Percentiles rank a stretch among this genome's conserved stretches.
phyloP scores from a whole-genome alignment of 306 rosid genomes.

The Sechiopsis laciniata region DNA sequence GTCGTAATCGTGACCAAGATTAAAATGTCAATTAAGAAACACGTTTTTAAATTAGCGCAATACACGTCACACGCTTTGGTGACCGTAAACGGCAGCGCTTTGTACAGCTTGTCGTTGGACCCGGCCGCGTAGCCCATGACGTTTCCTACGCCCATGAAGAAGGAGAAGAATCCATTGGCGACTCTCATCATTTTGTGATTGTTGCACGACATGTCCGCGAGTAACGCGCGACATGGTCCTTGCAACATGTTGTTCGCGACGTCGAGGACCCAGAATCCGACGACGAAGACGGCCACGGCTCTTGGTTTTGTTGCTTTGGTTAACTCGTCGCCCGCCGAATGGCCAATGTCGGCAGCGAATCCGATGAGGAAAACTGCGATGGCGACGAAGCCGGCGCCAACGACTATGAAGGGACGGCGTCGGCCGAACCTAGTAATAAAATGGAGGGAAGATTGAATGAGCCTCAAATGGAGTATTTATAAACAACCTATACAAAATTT shows the following conservation, averaged over 20 bases:
- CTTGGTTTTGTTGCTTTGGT: constrained; percentile 12
- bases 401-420: constrained; percentile 76
- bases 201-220: constrained; percentile 20
- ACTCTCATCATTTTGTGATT: constrained; percentile 41
- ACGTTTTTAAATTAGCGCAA: constrained; percentile 75
- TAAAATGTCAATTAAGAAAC: constrained; percentile 62
- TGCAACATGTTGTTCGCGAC: constrained; percentile 34
- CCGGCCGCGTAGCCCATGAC: constrained; percentile 76
- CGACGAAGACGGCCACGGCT: constrained; percentile 21
- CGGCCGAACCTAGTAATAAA: constrained; percentile 41
- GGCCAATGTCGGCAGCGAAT: constrained; percentile 76
- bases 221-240: constrained; percentile 27
- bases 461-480: no score
- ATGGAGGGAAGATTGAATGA: no score
- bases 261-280: constrained; percentile 30
- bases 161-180: constrained; percentile 51
- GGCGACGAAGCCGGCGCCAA: constrained; percentile 45
- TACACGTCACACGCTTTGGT: constrained; percentile 63
- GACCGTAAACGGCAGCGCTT: constrained; percentile 48
- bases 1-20: constrained; percentile 31
- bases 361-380: constrained; percentile 72
- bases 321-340: background rate
- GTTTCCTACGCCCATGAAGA: constrained; percentile 83
- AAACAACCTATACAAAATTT: no score
- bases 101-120: constrained; percentile 37